phyloP scores from a whole-genome alignment of 768 basidiomycete species.

The Russula vinacea region DNA sequence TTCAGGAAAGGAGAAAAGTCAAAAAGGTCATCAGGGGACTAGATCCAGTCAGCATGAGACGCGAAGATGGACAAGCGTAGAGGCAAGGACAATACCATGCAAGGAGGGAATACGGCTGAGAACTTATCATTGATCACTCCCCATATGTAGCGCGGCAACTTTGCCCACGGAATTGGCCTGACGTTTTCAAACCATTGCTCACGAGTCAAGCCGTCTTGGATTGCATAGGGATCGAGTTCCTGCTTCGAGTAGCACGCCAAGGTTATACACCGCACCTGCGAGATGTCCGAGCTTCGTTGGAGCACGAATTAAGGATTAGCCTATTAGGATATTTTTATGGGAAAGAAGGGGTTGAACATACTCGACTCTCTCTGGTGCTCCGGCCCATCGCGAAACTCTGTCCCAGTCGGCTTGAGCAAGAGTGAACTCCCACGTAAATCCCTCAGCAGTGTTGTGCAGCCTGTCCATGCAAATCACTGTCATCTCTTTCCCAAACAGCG shows the following conservation, averaged over 20 bases:
- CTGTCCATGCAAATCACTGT: slow-evolving; percentile 18
- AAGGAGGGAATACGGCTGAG: slow-evolving; percentile 10
- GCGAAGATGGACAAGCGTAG: no score
- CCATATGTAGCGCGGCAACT: slow-evolving; percentile 17
- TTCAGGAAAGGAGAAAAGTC: slow-evolving; percentile 18
- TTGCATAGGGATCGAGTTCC: slow-evolving; percentile 16
- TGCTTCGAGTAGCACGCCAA: slow-evolving; percentile 17
- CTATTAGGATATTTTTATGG: not conserved
- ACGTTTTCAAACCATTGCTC: slow-evolving; percentile 26
- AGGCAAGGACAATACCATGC: not conserved
- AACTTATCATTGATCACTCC: slow-evolving; percentile 5
- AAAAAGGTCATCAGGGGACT: slow-evolving; percentile 18
- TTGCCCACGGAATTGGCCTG: slow-evolving; percentile 22
- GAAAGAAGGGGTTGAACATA: not conserved
- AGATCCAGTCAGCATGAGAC: not conserved
- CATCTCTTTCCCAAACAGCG: slow-evolving; percentile 24
- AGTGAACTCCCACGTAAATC: slow-evolving; percentile 9
- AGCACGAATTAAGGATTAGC: not conserved
- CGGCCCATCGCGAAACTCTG: slow-evolving; percentile 14
- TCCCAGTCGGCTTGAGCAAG: slow-evolving; percentile 13
- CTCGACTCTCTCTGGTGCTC: slow-evolving; percentile 13
- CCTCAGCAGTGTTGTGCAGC: slow-evolving; percentile 4
- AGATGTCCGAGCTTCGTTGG: slow-evolving; percentile 13
- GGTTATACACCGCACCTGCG: slow-evolving; percentile 14
- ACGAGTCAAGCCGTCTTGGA: not conserved